These are phyloP conservation scores for Parasarocladium wereldwijsianum DNA, from an alignment of 2,329 filamentous ascomycete species.

Conservation along the genomic window DNA sequence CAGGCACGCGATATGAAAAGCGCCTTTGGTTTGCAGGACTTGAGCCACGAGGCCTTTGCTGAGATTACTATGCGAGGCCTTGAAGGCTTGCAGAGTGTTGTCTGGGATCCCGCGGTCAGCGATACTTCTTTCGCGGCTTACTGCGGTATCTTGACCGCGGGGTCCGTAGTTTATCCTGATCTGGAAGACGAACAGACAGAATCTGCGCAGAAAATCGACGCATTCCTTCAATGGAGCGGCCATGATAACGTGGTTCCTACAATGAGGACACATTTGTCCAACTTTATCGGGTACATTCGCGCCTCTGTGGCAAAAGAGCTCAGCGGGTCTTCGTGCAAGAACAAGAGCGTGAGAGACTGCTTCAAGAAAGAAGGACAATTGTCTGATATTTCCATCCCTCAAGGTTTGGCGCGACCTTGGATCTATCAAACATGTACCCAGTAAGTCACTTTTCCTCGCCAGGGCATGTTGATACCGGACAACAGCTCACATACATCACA, in stretches of 20 bases:
- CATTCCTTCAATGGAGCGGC: conserved; percentile 26
- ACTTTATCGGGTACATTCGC: conserved; percentile 33
- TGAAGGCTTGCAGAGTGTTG: conserved; percentile 27
- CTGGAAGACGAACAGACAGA: background rate
- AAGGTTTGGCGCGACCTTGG: conserved; percentile 8
- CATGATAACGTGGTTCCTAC: conserved; percentile 21
- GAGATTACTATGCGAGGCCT: conserved; percentile 25
- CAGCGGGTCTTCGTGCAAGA: conserved; percentile 9
- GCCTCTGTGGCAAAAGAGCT: conserved; percentile 15
- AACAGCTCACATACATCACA: conserved; percentile 15
- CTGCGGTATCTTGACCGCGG: conserved; percentile 5
- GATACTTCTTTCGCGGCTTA: conserved; percentile 13
- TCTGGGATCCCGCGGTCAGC: conserved; percentile 40
- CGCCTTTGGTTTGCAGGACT: conserved; percentile 29
- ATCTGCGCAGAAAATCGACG: no score
- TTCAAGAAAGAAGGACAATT: conserved; percentile 8
- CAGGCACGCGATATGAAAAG: conserved; percentile 32
- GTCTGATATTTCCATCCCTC: conserved; percentile 8
- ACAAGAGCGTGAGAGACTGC: conserved; percentile 14
- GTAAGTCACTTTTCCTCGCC: conserved; percentile 4
- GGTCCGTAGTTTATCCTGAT: conserved; percentile 1
- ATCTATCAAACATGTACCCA: conserved; percentile 7
- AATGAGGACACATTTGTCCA: conserved; percentile 30
- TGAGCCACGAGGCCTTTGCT: conserved; percentile 33
- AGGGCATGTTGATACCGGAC: no score